Base-by-base conservation (phyloP, 2,329 filamentous ascomycete genomes). In the Alternaria arbusti region DNA sequence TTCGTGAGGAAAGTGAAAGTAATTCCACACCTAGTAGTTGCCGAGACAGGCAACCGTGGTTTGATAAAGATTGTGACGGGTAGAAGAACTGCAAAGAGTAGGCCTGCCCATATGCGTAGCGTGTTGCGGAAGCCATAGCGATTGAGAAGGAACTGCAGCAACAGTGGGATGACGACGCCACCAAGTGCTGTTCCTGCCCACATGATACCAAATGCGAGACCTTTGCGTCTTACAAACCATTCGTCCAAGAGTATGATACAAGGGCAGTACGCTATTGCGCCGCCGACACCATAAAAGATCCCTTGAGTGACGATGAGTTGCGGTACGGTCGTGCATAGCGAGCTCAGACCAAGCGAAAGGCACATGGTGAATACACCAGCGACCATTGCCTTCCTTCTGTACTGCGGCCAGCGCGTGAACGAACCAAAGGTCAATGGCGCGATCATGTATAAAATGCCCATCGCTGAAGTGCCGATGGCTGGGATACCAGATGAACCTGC, bases 151-250 rank as follows among this genome's bases (percentile, higher is more conserved):
- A 71, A 77, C 59, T 83, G 74, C 23, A 85, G 68, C 8, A 81
- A 64, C 11, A 85, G 68, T 0, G 83, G 84, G 64, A 85, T 77
- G 12, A 82, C 64, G 11, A 82, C 77, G 10, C 84, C 84, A 0
- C 80, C 80, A 3, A 82, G 67, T 1, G 83, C 84, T n/a, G 70
- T 73, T 6, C 71, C 74, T 13, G 71, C 71, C 84, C 86, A 89
- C 84, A 90, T 87, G 54, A 89, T 84, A n/a, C 89, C 89, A 69
- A 87, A 88, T 2, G 88, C 88, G 32, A 90, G 77, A 1, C 87
- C 87, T 54, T 87, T 87, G 46, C 84, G 83, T 45, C 79, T 81
- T 22, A 87, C 82, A 72, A 89, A 90, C 87, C 87, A 90, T 73
- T 89, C 86, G 64, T 89, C 86, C 66, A 90, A 80, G 76, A 88